phyloP scores from a whole-genome alignment of 768 basidiomycete species.

The Mycena sanguinolenta region DNA sequence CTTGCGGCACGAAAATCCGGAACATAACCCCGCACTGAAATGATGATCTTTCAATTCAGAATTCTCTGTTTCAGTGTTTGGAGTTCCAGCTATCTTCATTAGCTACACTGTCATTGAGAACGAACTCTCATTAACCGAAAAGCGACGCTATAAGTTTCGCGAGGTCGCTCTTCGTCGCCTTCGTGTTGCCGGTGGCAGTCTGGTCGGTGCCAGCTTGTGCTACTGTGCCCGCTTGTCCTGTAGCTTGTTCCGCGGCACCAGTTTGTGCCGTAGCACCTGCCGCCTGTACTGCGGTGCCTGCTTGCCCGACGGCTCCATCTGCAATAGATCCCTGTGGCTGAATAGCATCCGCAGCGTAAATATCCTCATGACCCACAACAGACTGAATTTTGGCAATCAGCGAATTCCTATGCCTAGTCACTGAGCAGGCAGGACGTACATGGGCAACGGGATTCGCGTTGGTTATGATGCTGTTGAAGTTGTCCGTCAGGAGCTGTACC shows the following conservation, averaged over 20 bases:
- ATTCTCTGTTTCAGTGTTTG: too few relatives aligned
- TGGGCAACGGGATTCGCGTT: conserved; percentile 42
- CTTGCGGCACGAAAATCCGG: too few relatives aligned
- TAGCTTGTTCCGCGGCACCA: too few relatives aligned
- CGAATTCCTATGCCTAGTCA: not conserved
- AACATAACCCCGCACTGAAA: too few relatives aligned
- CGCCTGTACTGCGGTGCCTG: not conserved
- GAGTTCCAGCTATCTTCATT: too few relatives aligned
- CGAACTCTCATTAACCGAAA: not conserved
- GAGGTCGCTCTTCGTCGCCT: not conserved
- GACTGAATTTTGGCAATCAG: conserved; percentile 30
- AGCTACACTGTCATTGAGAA: too few relatives aligned
- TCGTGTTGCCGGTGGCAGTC: not conserved
- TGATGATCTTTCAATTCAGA: too few relatives aligned
- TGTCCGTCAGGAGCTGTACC: conserved; percentile 44
- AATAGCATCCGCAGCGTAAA: conserved; percentile 33
- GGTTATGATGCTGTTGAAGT: conserved; percentile 39
- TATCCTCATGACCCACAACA: conserved; percentile 41
- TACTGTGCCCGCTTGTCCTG: too few relatives aligned
- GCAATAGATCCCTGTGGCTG: not conserved
- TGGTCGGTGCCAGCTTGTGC: too few relatives aligned
- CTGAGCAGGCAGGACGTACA: conserved; percentile 30
- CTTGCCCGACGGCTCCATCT: not conserved
- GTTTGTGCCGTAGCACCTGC: too few relatives aligned
- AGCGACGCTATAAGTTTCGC: too few relatives aligned